Evolutionary conservation across 345 rosid genomes (phyloP).

Genomic region (Eucalyptus erythrocorys): DNA sequence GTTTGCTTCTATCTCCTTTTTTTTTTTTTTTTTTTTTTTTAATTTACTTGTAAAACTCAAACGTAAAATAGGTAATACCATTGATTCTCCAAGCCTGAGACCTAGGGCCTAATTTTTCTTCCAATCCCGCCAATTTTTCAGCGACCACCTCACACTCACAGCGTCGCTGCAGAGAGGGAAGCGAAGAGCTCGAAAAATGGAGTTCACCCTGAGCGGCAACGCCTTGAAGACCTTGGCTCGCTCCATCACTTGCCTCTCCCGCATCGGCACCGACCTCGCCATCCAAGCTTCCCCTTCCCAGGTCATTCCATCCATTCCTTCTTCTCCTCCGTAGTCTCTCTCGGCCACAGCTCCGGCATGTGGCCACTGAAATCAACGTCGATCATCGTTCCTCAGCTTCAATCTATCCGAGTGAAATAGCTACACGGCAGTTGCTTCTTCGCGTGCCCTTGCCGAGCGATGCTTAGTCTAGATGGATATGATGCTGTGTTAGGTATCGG

Average conservation of each 20-base stretch:
- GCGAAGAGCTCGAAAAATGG: slow-evolving; percentile 15
- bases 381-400: neutral
- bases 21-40: no score
- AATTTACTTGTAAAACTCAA: no score
- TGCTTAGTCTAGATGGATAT: neutral
- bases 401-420: neutral
- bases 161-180: neutral
- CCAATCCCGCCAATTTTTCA: no score
- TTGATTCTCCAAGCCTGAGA: no score
- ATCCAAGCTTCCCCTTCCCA: slow-evolving; percentile 64
- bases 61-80: no score
- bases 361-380: neutral
- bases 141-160: no score
- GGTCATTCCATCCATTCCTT: slow-evolving; percentile 4
- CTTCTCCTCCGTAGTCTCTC: neutral
- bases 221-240: slow-evolving; percentile 74
- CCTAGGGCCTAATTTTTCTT: no score
- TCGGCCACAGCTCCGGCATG: neutral
- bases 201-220: slow-evolving; percentile 65
- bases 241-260: slow-evolving; percentile 69
- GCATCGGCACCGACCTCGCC: slow-evolving; percentile 80
- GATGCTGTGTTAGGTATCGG: neutral
- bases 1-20: no score
- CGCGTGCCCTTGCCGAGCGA: neutral
- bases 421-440: neutral